Conservation (phyloP, 139 green algal species). For the Gonium pectorale region DNA sequence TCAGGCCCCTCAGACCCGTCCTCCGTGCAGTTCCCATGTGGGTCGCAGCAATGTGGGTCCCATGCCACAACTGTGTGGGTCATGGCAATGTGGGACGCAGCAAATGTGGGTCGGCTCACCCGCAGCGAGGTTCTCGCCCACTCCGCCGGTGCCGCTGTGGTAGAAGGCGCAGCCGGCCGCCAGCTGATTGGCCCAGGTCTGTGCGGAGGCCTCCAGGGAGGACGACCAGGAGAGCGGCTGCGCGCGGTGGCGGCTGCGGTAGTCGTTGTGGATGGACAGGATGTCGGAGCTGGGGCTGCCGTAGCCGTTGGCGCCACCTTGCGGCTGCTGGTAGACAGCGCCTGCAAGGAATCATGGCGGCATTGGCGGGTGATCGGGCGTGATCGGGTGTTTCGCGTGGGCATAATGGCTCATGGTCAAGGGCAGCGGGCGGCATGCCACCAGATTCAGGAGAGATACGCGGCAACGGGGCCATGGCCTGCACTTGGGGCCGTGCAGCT, state of each 20-base stretch:
- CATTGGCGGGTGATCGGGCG: neutral
- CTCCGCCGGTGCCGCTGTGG: neutral
- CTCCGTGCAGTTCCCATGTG: too few species aligned
- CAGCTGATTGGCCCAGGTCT: neutral
- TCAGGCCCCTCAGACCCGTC: too few species aligned
- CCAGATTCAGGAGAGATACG: neutral
- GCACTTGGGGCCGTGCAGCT: neutral
- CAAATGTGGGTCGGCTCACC: neutral
- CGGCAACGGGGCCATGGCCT: neutral
- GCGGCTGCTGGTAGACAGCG: neutral
- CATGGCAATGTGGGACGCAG: too few species aligned
- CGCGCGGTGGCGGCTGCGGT: neutral
- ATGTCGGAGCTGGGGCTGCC: neutral
- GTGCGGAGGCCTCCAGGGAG: conserved; percentile 1
- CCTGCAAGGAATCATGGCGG: neutral
- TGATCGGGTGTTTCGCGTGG: neutral
- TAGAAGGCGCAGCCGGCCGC: neutral
- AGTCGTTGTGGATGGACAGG: conserved; percentile 18
- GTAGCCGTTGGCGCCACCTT: neutral
- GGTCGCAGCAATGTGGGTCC: too few species aligned
- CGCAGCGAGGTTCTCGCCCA: conserved; percentile 37
- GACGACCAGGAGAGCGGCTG: neutral
- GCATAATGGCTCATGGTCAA: neutral
- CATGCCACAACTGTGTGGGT: too few species aligned
- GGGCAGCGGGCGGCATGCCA: neutral